Percentiles rank a stretch among this genome's conserved stretches.
Conservation (phyloP, 768 basidiomycete genomes). For the Suillus spraguei region DNA sequence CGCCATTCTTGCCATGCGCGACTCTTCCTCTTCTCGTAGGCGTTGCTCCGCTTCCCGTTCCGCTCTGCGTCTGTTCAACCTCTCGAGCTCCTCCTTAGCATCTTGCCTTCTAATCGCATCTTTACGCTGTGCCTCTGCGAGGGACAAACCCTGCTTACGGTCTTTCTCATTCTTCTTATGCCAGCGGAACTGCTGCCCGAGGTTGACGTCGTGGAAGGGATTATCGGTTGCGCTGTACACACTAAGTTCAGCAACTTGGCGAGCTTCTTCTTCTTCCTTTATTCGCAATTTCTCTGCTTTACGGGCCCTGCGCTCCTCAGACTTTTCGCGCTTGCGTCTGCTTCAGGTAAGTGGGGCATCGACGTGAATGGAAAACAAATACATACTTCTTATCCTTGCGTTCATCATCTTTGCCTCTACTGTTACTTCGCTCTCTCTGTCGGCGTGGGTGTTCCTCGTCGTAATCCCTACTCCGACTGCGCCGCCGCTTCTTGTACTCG, state of each 20-base stretch:
- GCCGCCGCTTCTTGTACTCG: conserved; percentile 31
- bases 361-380: not conserved
- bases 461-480: conserved; percentile 34
- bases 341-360: conserved; percentile 15
- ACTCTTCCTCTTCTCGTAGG: conserved; percentile 90
- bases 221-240: conserved; percentile 97
- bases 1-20: conserved; percentile 83
- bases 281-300: conserved; percentile 87
- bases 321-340: conserved; percentile 85
- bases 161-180: conserved; percentile 99
- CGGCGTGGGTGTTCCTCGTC: conserved; percentile 33
- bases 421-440: conserved; percentile 25
- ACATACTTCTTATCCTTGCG: conserved; percentile 53
- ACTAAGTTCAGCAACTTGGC: conserved; percentile 91
- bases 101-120: conserved; percentile 85
- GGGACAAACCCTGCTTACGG: conserved; percentile 78
- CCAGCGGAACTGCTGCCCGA: conserved; percentile 97
- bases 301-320: conserved; percentile 81
- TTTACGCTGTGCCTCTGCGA: conserved; percentile 75
- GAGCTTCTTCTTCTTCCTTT: conserved; percentile 86
- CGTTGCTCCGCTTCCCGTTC: conserved; percentile 90
- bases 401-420: conserved; percentile 28
- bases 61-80: conserved; percentile 85
- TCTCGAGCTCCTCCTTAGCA: conserved; percentile 93
- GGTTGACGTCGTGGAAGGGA: conserved; percentile 97